Percentiles rank a stretch among this genome's conserved stretches.
phyloP scores from a whole-genome alignment of 2,329 filamentous ascomycete genomes.

The Iodosphaeria phyllophila region DNA sequence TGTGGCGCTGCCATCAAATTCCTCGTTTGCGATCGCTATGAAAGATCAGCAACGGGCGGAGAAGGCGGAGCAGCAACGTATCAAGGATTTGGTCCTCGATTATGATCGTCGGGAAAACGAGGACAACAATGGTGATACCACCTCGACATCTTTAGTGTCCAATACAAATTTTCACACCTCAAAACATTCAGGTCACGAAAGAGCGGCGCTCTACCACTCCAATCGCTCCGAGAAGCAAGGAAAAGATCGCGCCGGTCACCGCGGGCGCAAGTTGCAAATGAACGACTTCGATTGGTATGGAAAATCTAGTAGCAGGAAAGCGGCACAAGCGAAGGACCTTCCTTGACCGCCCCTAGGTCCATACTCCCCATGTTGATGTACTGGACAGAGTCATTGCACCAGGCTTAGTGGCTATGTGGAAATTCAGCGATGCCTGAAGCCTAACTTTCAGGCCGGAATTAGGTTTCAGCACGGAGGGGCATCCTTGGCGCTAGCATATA shows the following conservation, averaged over 20 bases:
- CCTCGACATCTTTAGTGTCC: conserved; percentile 21
- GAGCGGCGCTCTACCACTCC: conserved; percentile 27
- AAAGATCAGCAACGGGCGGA: conserved; percentile 89
- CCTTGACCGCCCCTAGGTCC: too few species aligned
- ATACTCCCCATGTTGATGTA: too few species aligned
- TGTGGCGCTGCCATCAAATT: conserved; percentile 78
- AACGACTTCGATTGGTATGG: conserved; percentile 95
- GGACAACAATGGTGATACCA: conserved; percentile 54
- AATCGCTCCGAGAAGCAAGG: conserved; percentile 35
- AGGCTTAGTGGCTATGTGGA: too few species aligned
- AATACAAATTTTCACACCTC: conserved; percentile 29
- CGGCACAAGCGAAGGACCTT: too few species aligned
- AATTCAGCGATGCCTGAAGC: too few species aligned
- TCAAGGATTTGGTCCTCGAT: conserved; percentile 94
- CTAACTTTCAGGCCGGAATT: too few species aligned
- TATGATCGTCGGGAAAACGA: conserved; percentile 82
- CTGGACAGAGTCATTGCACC: too few species aligned
- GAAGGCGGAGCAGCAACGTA: conserved; percentile 89
- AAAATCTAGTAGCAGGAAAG: too few species aligned
- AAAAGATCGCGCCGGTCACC: conserved; percentile 56
- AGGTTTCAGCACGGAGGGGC: too few species aligned
- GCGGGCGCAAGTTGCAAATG: conserved; percentile 76
- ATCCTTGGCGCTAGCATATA: too few species aligned
- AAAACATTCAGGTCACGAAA: conserved; percentile 27
- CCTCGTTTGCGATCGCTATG: conserved; percentile 90